Percentiles rank a stretch among this genome's conserved stretches.
Evolutionary conservation across 2,329 filamentous ascomycete genomes (phyloP).

Genomic region (Clarireedia paspali): DNA sequence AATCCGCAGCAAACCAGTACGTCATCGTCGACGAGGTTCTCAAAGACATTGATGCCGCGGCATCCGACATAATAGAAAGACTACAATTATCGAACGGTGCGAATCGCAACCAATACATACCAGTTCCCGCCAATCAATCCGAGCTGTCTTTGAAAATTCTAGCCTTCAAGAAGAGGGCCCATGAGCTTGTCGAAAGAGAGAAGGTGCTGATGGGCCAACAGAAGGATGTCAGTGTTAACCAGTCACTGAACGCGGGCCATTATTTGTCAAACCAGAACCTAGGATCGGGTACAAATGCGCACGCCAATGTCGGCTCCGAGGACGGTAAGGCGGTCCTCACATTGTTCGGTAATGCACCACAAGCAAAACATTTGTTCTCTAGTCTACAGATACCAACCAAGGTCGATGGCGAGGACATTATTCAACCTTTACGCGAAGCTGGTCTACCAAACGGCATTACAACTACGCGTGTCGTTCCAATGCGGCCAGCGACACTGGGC

Average conservation of each 20-base stretch:
- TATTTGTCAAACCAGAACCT: conserved; percentile 15
- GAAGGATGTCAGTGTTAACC: conserved; percentile 26
- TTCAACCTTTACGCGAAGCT: conserved; percentile 50
- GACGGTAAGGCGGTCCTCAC: conserved; percentile 60
- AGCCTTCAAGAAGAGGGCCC: conserved; percentile 53
- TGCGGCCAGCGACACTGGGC: conserved; percentile 33
- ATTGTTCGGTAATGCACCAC: conserved; percentile 66
- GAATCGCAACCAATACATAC: conserved; percentile 20
- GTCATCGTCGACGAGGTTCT: conserved; percentile 59
- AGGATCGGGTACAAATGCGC: conserved; percentile 15
- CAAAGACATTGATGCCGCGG: conserved; percentile 43
- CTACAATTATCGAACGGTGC: conserved; percentile 33
- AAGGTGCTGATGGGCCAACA: conserved; percentile 40
- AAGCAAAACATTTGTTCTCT: conserved; percentile 75
- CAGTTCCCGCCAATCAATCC: conserved; percentile 16
- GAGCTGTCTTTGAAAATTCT: conserved; percentile 23
- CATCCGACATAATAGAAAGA: conserved; percentile 41
- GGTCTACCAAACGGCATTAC: conserved; percentile 68
- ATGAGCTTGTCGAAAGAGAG: conserved; percentile 56
- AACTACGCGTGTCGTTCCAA: conserved; percentile 56
- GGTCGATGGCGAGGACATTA: conserved; percentile 27
- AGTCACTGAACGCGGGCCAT: conserved; percentile 4
- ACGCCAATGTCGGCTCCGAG: conserved; percentile 32
- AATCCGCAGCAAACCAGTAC: conserved; percentile 40
- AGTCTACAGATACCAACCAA: conserved; percentile 57